Base-by-base conservation (phyloP, 163 green algal genomes). In the Picocystis sp. region DNA sequence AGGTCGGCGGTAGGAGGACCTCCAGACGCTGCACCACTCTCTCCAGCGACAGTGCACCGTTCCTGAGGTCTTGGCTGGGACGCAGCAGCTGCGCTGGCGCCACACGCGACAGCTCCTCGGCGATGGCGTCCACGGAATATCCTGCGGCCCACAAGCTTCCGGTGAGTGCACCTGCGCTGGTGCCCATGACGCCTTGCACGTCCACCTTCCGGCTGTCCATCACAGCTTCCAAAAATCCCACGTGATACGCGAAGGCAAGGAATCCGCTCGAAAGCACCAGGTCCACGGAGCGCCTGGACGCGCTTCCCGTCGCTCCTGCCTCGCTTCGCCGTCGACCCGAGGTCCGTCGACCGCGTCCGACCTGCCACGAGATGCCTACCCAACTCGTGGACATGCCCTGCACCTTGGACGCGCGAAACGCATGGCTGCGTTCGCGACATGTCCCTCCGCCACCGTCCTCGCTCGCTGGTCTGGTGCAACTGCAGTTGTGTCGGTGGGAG, bases 231-330 rank as follows among this genome's bases (percentile, higher is more conserved):
- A 93, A 54, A 47, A 93, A 92, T 9, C 83, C 81, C 13, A 66
- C 58, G 61, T 94, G 84, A 22, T 76, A 67, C 13, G 83, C 83
- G 65, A 94, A 94, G 1, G 81, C 81, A 24, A 94, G 57, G 56
- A 93, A 94, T 25, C 84, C 84, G 50, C 68, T 83, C 3, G 65
- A 82, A 1, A 94, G 68, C 0, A 92, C 78, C 0, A 94, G 43
- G 58, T 94, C 84, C 43, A 75, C 62, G 45, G 38, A 60, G 29
- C 45, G 56, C 25, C 38, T 51, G 22, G 50, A 17, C 50, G 23
- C 50, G 35, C 17, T 10, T 19, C 50, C 8, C 29, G 29, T 38
- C 29, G 29, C 29, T 38, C 29, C 29, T 38, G 17, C 17, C 17
- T 8, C 29, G 29, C 29, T 5, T 38, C 29, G 29, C 8, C 29